Evolutionary conservation across 1,284 basidiomycete genomes (phyloP).

Genomic region (Rhodotorula sp.): DNA sequence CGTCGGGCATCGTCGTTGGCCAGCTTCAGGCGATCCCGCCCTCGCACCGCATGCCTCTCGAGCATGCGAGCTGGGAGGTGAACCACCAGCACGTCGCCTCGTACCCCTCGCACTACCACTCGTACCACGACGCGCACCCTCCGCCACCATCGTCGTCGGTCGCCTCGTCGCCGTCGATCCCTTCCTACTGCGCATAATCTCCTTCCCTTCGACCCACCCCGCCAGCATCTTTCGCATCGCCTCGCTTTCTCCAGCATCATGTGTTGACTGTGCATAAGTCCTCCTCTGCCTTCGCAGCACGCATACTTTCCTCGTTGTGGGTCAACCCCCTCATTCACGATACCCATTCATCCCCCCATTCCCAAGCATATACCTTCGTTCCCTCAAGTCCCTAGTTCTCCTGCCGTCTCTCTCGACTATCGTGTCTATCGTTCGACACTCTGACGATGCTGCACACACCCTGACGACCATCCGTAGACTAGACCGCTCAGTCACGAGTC

Average conservation of each 20-base stretch:
- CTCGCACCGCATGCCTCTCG: slow-evolving; percentile 15
- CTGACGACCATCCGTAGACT: too few species aligned
- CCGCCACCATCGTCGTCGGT: neutral
- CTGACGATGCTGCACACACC: too few species aligned
- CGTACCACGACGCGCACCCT: neutral
- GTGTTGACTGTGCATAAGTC: too few species aligned
- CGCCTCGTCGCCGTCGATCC: neutral
- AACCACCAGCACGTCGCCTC: slow-evolving; percentile 15
- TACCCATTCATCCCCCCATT: too few species aligned
- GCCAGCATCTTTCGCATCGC: neutral
- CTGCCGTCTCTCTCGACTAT: too few species aligned
- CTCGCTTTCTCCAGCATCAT: slow-evolving; percentile 9
- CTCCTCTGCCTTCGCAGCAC: slow-evolving; percentile 1
- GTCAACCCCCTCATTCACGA: too few species aligned
- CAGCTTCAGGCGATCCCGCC: too few species aligned
- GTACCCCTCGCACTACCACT: neutral
- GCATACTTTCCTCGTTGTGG: neutral
- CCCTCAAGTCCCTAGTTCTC: too few species aligned
- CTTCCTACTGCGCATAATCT: neutral
- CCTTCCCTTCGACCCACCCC: neutral
- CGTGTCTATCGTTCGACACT: too few species aligned
- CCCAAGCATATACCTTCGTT: too few species aligned
- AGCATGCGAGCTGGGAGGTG: slow-evolving; percentile 37
- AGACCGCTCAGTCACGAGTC: too few species aligned
- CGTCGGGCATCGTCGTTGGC: neutral